phyloP scores from a whole-genome alignment of 208 protist species.

The Trypanosoma mega region DNA sequence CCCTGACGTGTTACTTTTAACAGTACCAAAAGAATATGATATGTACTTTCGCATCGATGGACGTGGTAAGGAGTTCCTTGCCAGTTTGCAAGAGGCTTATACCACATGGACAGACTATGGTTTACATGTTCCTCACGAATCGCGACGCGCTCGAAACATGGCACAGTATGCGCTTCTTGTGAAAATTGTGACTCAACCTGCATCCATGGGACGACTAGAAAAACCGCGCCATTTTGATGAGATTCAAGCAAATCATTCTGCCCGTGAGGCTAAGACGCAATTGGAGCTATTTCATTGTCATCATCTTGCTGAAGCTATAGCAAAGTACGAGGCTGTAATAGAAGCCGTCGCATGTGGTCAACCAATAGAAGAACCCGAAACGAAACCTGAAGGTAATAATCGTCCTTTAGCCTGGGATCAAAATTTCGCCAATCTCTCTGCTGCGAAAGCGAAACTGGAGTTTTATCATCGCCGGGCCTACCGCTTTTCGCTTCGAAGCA shows the following conservation, averaged over 20 bases:
- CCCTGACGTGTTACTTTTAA: constrained; percentile 55
- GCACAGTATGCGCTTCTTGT: constrained; percentile 39
- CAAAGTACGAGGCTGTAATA: constrained; percentile 32
- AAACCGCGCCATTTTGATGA: constrained; percentile 56
- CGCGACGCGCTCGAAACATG: constrained; percentile 21
- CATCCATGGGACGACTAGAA: constrained; percentile 31
- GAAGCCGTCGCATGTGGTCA: constrained; percentile 9
- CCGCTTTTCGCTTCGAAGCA: constrained; percentile 42
- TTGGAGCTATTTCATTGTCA: constrained; percentile 35
- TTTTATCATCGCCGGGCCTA: constrained; percentile 58
- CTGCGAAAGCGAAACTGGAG: constrained; percentile 36
- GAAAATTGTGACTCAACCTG: constrained; percentile 27
- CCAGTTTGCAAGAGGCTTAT: constrained; percentile 56
- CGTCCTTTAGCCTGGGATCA: constrained; percentile 28
- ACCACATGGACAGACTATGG: constrained; percentile 52
- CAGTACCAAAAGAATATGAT: constrained; percentile 59
- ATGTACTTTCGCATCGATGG: constrained; percentile 57
- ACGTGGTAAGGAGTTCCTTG: constrained; percentile 52
- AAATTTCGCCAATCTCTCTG: constrained; percentile 29
- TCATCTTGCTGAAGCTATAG: constrained; percentile 39
- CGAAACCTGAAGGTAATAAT: background rate
- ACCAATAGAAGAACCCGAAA: background rate
- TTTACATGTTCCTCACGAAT: constrained; percentile 39
- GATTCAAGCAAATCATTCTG: constrained; percentile 39
- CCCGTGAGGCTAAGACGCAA: constrained; percentile 23